Percentiles rank a stretch among this genome's conserved stretches.
These are phyloP conservation scores for Pisolithus marmoratus DNA, from an alignment of 768 basidiomycete genomes.

Conservation along the genomic window DNA sequence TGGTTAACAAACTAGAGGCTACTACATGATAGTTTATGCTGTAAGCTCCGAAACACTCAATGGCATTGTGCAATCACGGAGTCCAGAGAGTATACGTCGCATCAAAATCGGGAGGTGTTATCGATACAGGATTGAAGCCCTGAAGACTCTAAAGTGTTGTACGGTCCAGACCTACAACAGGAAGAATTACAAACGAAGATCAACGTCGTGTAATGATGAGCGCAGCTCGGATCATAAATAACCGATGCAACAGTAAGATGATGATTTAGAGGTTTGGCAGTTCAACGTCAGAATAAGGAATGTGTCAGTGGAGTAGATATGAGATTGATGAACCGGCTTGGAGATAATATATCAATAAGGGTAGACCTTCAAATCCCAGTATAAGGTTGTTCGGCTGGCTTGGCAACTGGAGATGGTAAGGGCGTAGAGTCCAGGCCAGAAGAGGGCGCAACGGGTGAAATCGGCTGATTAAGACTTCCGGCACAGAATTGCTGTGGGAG, in stretches of 20 bases:
- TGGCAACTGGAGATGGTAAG: conserved; percentile 2
- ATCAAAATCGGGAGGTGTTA: conserved; percentile 4
- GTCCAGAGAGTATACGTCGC: neutral
- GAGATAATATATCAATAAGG: neutral
- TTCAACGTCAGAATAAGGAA: neutral
- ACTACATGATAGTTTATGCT: neutral
- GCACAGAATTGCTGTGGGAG: conserved; percentile 17
- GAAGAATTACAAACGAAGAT: neutral
- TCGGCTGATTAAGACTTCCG: conserved; percentile 1
- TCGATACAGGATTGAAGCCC: conserved; percentile 9
- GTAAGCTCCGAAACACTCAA: neutral
- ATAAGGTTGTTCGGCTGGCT: neutral
- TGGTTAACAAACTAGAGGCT: neutral
- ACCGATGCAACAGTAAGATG: conserved; percentile 8
- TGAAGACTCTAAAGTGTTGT: neutral
- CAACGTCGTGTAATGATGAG: neutral
- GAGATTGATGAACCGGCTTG: conserved; percentile 5
- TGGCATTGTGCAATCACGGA: neutral
- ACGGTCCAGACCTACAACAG: conserved; percentile 5
- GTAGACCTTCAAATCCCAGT: conserved; percentile 7
- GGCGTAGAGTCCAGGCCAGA: neutral
- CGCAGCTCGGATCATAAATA: neutral
- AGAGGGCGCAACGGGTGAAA: neutral
- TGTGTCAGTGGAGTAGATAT: conserved; percentile 9
- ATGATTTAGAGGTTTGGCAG: neutral